These are phyloP conservation scores for Lentinula aciculospora DNA, from an alignment of 768 basidiomycete genomes.

Conservation along the genomic window DNA sequence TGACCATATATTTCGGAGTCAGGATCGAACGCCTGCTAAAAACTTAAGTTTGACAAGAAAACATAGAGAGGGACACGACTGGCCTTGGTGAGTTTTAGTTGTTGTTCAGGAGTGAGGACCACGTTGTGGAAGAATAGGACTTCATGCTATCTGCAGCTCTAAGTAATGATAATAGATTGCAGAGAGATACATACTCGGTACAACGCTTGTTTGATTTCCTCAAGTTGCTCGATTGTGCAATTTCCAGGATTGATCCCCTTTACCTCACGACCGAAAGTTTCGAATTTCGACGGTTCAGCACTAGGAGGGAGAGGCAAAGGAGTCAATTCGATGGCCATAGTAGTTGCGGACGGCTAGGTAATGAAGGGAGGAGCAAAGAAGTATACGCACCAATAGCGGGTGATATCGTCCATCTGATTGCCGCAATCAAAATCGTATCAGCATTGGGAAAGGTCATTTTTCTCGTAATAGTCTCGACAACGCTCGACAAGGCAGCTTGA, in stretches of 20 bases:
- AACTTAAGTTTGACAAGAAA: not conserved
- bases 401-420: no score
- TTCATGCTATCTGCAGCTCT: constrained; percentile 33
- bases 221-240: constrained; percentile 40
- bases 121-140: constrained; percentile 53
- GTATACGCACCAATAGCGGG: no score
- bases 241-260: constrained; percentile 48
- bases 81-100: constrained; percentile 52
- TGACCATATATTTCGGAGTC: constrained; percentile 42
- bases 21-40: constrained; percentile 44
- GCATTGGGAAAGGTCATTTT: no score
- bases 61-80: not conserved
- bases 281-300: constrained; percentile 47
- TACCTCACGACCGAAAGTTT: constrained; percentile 52
- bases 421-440: no score
- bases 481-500: no score
- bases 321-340: constrained; percentile 41
- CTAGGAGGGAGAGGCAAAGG: constrained; percentile 50
- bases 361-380: no score
- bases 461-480: no score
- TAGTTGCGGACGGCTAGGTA: not conserved
- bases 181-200: constrained; percentile 43
- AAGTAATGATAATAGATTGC: not conserved
- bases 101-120: constrained; percentile 44
- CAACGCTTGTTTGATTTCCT: constrained; percentile 47